A percentile compares a stretch with the other conserved stretches of the same genome.
These are phyloP conservation scores for Verticillium longisporum DNA, from an alignment of 2,329 filamentous ascomycete genomes.

Conservation along the genomic window DNA sequence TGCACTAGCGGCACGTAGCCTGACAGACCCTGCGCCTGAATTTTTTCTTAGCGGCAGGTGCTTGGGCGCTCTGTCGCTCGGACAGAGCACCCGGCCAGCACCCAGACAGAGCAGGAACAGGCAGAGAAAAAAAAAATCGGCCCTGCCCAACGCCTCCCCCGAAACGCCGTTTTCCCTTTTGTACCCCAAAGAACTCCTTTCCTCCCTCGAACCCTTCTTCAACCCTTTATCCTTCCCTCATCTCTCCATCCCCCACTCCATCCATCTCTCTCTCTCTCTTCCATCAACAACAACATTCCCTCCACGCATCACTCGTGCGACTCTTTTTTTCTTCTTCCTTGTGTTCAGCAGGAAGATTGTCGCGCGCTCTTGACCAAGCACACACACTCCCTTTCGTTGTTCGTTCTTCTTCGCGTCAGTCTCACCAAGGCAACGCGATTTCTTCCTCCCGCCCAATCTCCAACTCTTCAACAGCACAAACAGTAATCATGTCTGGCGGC, in stretches of 20 bases:
- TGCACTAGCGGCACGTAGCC: not conserved
- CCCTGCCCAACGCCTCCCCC: not conserved
- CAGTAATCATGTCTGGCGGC: constrained; percentile 32
- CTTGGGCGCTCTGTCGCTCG: not conserved
- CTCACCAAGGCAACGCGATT: not conserved
- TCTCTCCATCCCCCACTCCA: constrained; percentile 2
- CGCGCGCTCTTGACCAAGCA: not conserved
- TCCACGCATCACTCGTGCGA: constrained; percentile 3
- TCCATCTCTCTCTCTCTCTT: not conserved
- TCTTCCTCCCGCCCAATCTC: constrained; percentile 1
- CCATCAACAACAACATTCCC: constrained; percentile 7
- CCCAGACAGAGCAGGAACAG: not conserved
- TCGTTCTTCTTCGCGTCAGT: not conserved
- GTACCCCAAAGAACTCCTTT: constrained; percentile 8
- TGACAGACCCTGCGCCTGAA: constrained; percentile 1
- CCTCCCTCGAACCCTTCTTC: too few relatives aligned
- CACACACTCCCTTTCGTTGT: not conserved
- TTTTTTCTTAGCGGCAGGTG: constrained; percentile 3
- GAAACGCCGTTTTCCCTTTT: not conserved
- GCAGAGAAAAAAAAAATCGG: not conserved
- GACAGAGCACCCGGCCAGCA: not conserved
- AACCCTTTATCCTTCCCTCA: constrained; percentile 6
- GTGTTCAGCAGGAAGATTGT: constrained; percentile 5
- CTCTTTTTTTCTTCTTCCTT: constrained; percentile 4
- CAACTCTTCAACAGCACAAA: not conserved